A percentile compares a stretch with the other conserved stretches of the same genome.
Evolutionary conservation across 2,329 filamentous ascomycete genomes (phyloP).

Genomic region (Trichoderma brevicompactum): DNA sequence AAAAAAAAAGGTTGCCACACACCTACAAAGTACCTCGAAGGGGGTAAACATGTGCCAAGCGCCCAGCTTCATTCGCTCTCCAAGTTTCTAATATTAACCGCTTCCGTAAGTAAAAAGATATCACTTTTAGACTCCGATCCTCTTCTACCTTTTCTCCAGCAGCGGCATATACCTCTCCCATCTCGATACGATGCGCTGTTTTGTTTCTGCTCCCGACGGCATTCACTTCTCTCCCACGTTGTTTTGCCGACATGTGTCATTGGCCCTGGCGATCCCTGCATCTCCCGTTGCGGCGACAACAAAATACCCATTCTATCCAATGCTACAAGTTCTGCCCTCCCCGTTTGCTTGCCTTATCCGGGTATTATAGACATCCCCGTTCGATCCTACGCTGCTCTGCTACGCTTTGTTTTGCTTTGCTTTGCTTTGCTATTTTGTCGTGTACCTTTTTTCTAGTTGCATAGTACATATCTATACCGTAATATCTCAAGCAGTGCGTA

Average conservation of each 20-base stretch:
- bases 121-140: background rate
- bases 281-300: conserved; percentile 19
- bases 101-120: background rate
- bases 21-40: background rate
- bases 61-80: background rate
- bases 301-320: background rate
- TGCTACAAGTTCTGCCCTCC: background rate
- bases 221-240: conserved; percentile 23
- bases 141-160: background rate
- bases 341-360: background rate
- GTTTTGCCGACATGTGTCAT: conserved; percentile 20
- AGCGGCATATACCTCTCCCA: background rate
- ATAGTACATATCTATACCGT: too few species aligned
- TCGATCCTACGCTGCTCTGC: too few species aligned
- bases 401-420: too few species aligned
- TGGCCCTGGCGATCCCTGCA: conserved; percentile 28
- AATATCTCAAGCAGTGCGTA: background rate
- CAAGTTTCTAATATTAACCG: background rate
- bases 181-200: conserved; percentile 11
- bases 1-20: background rate
- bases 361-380: background rate
- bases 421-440: too few species aligned
- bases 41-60: background rate
- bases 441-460: too few species aligned
- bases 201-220: background rate